Evolutionary conservation across 768 basidiomycete genomes (phyloP).

Genomic region (Lactarius vividus): DNA sequence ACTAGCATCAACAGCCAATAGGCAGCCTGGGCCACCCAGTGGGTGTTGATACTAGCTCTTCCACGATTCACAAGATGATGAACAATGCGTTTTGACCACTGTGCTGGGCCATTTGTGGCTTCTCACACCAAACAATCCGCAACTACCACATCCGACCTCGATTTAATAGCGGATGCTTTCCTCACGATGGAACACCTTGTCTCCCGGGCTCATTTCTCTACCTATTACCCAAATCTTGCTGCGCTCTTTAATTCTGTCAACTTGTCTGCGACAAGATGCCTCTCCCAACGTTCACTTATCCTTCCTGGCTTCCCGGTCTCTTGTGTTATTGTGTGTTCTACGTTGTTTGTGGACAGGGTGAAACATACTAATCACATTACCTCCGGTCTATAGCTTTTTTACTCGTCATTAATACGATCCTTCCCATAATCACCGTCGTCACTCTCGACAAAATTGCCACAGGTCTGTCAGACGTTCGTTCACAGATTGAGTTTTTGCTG

Average conservation of each 20-base stretch:
- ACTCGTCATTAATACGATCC: slow-evolving; percentile 14
- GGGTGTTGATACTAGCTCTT: no score
- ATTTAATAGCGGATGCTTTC: not conserved
- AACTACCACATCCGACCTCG: not conserved
- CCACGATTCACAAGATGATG: not conserved
- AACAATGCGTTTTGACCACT: slow-evolving; percentile 1
- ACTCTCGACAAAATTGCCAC: slow-evolving; percentile 1
- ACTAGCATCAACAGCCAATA: not conserved
- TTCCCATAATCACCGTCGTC: slow-evolving; percentile 1
- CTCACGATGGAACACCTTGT: not conserved
- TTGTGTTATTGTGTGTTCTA: slow-evolving; percentile 16
- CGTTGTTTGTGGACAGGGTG: not conserved
- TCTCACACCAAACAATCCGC: not conserved
- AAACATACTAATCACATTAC: not conserved
- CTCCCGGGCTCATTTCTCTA: not conserved
- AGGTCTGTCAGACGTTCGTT: not conserved
- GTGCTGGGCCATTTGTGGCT: not conserved
- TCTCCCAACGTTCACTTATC: not conserved
- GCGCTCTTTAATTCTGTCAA: not conserved
- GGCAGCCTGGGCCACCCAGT: no score
- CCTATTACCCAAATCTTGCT: not conserved
- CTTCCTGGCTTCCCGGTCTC: slow-evolving; percentile 4
- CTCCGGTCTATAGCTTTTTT: not conserved
- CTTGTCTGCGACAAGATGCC: slow-evolving; percentile 27
- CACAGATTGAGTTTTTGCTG: not conserved